These are phyloP conservation scores for Podospora appendiculata DNA, from an alignment of 495 filamentous ascomycete species.

Conservation along the genomic window DNA sequence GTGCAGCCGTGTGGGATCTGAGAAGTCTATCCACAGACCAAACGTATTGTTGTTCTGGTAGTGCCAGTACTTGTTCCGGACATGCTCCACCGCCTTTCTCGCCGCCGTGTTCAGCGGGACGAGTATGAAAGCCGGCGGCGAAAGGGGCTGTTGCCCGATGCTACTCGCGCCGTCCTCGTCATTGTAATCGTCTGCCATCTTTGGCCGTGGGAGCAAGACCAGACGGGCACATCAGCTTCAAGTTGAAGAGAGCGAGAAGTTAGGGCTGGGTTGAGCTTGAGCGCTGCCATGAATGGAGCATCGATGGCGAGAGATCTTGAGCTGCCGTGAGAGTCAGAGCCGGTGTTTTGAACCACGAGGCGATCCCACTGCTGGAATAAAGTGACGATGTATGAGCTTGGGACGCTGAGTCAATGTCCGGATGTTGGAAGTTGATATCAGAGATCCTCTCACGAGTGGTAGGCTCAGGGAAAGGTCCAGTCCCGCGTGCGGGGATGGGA, in stretches of 20 bases:
- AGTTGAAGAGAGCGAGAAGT: too few relatives aligned
- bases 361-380: too few relatives aligned
- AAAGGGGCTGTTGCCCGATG: neutral
- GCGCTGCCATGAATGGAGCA: slow-evolving; percentile 8
- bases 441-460: too few relatives aligned
- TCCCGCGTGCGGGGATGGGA: too few relatives aligned
- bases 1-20: slow-evolving; percentile 1
- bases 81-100: slow-evolving; percentile 5
- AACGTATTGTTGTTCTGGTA: slow-evolving; percentile 6
- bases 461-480: too few relatives aligned
- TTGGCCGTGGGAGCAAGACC: neutral
- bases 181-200: slow-evolving; percentile 3
- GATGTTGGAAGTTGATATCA: too few relatives aligned
- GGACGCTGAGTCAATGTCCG: too few relatives aligned
- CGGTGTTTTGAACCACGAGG: too few relatives aligned
- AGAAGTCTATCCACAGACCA: slow-evolving; percentile 20
- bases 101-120: slow-evolving; percentile 14
- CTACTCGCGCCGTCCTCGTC: neutral
- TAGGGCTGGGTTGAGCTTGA: neutral
- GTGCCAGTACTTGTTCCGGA: slow-evolving; percentile 9
- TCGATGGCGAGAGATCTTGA: neutral
- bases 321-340: too few relatives aligned
- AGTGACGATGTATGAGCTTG: too few relatives aligned
- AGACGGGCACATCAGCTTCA: slow-evolving; percentile 1
- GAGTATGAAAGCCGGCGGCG: slow-evolving; percentile 12